phyloP scores from a whole-genome alignment of 257 asterid genomes.

The Solanum chmielewskii region DNA sequence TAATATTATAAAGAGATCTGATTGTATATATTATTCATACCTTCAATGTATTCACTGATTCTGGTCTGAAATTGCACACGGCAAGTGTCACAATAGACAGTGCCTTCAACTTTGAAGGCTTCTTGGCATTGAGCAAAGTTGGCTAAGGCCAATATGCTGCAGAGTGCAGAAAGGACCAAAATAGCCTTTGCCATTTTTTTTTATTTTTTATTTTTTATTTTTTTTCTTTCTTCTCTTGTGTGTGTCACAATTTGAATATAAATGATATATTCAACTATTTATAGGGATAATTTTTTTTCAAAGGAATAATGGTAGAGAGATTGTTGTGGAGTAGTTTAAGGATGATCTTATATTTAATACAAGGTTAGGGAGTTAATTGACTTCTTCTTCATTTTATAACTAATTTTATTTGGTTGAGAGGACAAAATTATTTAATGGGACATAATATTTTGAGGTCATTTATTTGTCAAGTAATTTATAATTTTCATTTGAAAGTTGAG shows the following conservation, averaged over 20 bases:
- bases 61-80: background rate
- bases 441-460: background rate
- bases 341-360: background rate
- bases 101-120: background rate
- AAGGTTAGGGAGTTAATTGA: background rate
- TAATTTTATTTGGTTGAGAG: background rate
- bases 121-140: background rate
- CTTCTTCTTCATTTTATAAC: background rate
- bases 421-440: background rate
- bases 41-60: background rate
- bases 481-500: no score
- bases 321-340: background rate
- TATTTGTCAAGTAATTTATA: background rate
- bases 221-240: background rate
- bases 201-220: background rate
- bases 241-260: background rate
- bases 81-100: slow-evolving; percentile 8
- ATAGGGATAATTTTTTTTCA: background rate
- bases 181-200: slow-evolving; percentile 3
- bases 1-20: background rate
- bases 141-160: slow-evolving; percentile 11
- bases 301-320: background rate
- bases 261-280: background rate
- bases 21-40: background rate
- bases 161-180: background rate